Evolutionary conservation across 1,284 basidiomycete species (phyloP).

Genomic region (Sanghuangporus weigelae): DNA sequence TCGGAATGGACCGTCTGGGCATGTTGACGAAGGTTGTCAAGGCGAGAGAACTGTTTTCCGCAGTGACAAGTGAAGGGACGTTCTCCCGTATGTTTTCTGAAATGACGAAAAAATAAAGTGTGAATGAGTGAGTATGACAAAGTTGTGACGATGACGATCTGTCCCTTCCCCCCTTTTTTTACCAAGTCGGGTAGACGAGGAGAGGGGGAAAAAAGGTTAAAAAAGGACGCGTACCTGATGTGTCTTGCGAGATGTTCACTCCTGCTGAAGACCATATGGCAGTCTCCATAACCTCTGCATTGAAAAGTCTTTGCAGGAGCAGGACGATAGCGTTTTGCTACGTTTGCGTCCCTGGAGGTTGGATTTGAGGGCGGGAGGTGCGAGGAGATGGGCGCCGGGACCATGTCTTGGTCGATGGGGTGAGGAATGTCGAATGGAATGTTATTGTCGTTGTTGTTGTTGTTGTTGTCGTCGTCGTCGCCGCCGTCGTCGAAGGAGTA

Average conservation of each 20-base stretch:
- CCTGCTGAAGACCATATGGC: constrained; percentile 93
- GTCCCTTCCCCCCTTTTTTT: background rate
- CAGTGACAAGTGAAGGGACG: constrained; percentile 95
- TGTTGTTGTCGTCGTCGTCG: background rate
- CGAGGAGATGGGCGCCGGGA: background rate
- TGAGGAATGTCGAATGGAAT: background rate
- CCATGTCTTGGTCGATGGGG: constrained; percentile 1
- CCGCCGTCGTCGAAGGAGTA: background rate
- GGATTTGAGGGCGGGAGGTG: constrained; percentile 11
- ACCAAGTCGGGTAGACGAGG: background rate
- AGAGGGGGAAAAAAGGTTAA: background rate
- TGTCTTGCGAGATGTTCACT: constrained; percentile 95
- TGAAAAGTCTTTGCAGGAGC: constrained; percentile 89
- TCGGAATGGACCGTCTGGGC: constrained; percentile 95
- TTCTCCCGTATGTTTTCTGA: constrained; percentile 95
- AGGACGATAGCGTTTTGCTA: constrained; percentile 65
- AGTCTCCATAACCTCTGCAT: constrained; percentile 92
- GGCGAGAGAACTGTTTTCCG: constrained; percentile 89
- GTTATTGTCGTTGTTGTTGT: constrained; percentile 3
- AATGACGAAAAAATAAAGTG: background rate
- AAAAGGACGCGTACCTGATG: constrained; percentile 61
- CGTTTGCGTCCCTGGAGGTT: constrained; percentile 20
- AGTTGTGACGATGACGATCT: background rate
- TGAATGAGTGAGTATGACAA: background rate
- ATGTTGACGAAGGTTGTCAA: constrained; percentile 96